Evolutionary conservation across 2,329 filamentous ascomycete species (phyloP).

Genomic region (Graphilbum sp.): DNA sequence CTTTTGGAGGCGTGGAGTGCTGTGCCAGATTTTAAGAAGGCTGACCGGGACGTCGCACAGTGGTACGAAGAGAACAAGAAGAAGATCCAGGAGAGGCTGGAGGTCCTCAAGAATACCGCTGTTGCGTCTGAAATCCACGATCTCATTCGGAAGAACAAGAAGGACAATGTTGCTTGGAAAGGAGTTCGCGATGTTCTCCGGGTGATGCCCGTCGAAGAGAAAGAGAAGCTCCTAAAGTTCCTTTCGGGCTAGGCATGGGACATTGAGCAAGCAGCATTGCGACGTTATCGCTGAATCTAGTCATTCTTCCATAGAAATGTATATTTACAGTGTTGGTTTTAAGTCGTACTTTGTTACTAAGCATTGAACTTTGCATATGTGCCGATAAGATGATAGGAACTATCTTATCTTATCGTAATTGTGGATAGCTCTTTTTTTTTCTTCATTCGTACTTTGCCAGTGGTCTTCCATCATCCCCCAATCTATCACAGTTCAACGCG

Average conservation of each 20-base stretch:
- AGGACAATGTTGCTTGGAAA: conserved; percentile 61
- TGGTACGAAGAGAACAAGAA: conserved; percentile 97
- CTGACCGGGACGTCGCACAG: conserved; percentile 69
- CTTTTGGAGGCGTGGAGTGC: conserved; percentile 72
- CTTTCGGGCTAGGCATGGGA: conserved; percentile 14
- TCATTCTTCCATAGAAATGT: too few species aligned
- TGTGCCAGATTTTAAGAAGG: conserved; percentile 57
- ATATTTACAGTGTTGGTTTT: too few species aligned
- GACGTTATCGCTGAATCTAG: too few species aligned
- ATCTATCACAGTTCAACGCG: too few species aligned
- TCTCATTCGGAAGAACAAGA: conserved; percentile 49
- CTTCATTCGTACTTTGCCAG: too few species aligned
- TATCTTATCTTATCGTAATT: too few species aligned
- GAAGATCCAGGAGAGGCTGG: conserved; percentile 66
- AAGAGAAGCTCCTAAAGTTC: conserved; percentile 60
- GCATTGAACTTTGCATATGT: too few species aligned
- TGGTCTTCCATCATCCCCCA: too few species aligned
- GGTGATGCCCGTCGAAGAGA: conserved; percentile 76
- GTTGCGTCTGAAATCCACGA: conserved; percentile 49
- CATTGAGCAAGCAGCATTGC: too few species aligned
- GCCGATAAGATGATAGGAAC: too few species aligned
- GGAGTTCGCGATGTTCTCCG: conserved; percentile 74
- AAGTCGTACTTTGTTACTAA: too few species aligned
- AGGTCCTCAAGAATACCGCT: conserved; percentile 60
- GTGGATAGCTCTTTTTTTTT: too few species aligned